phyloP scores from a whole-genome alignment of 768 basidiomycete species.

The Polyporus arcularius region DNA sequence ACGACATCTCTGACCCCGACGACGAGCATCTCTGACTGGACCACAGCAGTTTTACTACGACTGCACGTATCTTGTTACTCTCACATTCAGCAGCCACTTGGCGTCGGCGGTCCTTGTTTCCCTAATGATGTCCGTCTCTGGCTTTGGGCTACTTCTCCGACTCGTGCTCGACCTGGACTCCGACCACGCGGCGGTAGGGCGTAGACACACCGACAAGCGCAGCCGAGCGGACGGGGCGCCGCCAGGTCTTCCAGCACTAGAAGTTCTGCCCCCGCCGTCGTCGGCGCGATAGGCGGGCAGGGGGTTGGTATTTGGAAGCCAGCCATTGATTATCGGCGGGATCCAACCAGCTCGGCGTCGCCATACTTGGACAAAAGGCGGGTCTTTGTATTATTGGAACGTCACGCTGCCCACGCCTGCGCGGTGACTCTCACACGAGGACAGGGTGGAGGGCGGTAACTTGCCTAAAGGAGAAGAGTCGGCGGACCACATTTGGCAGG shows the following conservation, averaged over 20 bases:
- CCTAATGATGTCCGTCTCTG: no score
- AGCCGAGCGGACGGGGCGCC: not conserved
- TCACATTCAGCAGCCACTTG: no score
- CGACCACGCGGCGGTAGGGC: no score
- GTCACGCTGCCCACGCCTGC: not conserved
- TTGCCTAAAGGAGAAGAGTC: constrained; percentile 1
- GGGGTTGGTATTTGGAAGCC: constrained; percentile 3
- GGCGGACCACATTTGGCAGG: constrained; percentile 4
- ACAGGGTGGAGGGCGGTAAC: constrained; percentile 7
- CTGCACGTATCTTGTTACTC: no score
- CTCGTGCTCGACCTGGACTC: no score
- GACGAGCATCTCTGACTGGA: no score
- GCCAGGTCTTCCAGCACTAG: constrained; percentile 8
- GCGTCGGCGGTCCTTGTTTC: no score
- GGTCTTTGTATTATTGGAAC: not conserved
- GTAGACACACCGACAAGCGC: no score
- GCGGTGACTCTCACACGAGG: constrained; percentile 9
- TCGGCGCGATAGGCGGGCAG: not conserved
- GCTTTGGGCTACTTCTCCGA: no score
- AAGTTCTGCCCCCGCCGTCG: constrained; percentile 2
- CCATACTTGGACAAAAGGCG: not conserved
- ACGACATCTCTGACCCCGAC: no score
- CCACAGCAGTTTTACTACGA: no score
- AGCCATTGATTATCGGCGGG: not conserved
- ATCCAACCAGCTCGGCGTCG: not conserved